phyloP scores from a whole-genome alignment of 179 eudicot genomes.

The Amaranthus tricolor region DNA sequence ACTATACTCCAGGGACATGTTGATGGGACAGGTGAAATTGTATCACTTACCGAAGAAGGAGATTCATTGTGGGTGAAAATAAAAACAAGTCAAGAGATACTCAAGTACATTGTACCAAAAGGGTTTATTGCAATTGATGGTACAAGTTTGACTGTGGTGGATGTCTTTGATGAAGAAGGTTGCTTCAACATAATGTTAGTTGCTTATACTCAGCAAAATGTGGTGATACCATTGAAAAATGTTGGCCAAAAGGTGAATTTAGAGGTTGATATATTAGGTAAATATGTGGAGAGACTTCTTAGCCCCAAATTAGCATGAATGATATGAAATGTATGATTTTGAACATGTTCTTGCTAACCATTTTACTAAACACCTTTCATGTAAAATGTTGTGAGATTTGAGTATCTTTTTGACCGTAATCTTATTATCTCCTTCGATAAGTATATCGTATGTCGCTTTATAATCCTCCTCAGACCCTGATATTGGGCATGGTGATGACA shows the following conservation, averaged over 20 bases:
- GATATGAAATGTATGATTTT: too few relatives aligned
- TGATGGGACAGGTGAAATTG: constrained; percentile 85
- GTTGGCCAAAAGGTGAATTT: constrained; percentile 92
- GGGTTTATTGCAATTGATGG: constrained; percentile 94
- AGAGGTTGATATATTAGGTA: constrained; percentile 94
- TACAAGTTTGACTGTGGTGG: constrained; percentile 90
- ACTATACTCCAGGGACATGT: constrained; percentile 62
- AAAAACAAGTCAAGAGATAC: constrained; percentile 53
- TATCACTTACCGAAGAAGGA: constrained; percentile 47
- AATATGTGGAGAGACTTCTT: constrained; percentile 85
- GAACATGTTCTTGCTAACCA: too few relatives aligned
- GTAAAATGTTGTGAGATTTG: too few relatives aligned
- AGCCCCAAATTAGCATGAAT: neutral
- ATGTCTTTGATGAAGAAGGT: constrained; percentile 74
- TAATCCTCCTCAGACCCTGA: too few relatives aligned
- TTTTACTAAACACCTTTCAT: too few relatives aligned
- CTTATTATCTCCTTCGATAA: too few relatives aligned
- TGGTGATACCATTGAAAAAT: constrained; percentile 81
- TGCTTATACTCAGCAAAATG: constrained; percentile 80
- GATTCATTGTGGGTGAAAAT: constrained; percentile 96
- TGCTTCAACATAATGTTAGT: constrained; percentile 93
- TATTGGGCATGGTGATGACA: too few relatives aligned
- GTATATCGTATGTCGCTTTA: too few relatives aligned
- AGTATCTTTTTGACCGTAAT: too few relatives aligned
- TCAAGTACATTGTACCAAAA: constrained; percentile 85